Evolutionary conservation across 768 basidiomycete genomes (phyloP), one percentile per base, ranked within the genome.

Genomic region (Mycena olivaceomarginata): DNA sequence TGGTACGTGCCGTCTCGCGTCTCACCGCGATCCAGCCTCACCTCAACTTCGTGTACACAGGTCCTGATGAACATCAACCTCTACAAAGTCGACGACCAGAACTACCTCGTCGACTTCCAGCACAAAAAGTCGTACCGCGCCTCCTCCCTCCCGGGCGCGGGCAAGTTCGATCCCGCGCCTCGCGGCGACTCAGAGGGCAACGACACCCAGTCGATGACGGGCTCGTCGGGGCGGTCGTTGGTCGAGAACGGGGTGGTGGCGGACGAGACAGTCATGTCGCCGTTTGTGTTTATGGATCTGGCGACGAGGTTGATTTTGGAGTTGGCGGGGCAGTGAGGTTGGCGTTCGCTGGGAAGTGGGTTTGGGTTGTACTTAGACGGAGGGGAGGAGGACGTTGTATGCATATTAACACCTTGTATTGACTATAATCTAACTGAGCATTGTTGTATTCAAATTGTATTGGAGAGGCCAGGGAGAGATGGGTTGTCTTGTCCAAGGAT

Each of bases 21-120:
- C 0, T 16, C 39, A 59, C 40, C 63, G 72, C 62, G 37, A 63
- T 63, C 31, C 31, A 31, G 68, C 66, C 37, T 72, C 22, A n/a
- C 5, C 46, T 71, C 15, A 71, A n/a, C n/a, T 11, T 51, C 62
- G 51, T 72, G 31, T 31, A 4, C 65, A 1, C 81, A 98, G 97
- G 93, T 98, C 8, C 89, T 98, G 46, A 99, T 99, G 97, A 98
- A 99, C 85, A 91, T 99, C 2, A 97, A 99, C 81, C 91, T 99
- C 51, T 99, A 99, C 84, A 95, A 96, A 90, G 97, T 99, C 22
- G 98, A 99, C 83, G 93, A 94, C 31, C 93, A 94, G 84, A 99
- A 99, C 86, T 99, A 99, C 86, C 91, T 99, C 40, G 98, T 99
- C 72, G 98, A 99, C 84, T 99, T 99, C 87, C 94, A 98, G 81